Conservation (phyloP, 2,329 filamentous ascomycete genomes). For the Akanthomyces muscarius region DNA sequence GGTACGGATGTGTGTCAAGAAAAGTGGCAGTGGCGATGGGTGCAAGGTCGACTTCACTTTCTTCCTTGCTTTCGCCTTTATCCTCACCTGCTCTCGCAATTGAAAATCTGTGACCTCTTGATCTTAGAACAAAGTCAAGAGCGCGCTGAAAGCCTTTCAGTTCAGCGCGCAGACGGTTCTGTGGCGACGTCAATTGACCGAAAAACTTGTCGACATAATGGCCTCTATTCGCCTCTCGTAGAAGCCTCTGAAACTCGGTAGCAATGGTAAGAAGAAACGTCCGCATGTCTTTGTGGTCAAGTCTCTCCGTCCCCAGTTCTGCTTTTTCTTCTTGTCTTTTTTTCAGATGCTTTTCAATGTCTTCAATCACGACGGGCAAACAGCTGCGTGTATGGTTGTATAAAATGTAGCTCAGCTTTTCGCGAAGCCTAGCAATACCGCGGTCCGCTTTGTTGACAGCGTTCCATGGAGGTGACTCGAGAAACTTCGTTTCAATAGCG, state of each 20-base stretch:
- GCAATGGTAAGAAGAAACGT: constrained; percentile 34
- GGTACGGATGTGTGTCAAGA: background rate
- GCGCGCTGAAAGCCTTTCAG: constrained; percentile 30
- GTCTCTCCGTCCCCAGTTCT: background rate
- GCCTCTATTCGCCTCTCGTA: constrained; percentile 27
- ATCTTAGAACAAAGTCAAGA: constrained; percentile 22
- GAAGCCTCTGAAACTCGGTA: constrained; percentile 31
- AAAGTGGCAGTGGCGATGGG: background rate
- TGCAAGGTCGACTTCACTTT: background rate
- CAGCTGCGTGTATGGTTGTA: constrained; percentile 28
- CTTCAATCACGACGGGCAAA: constrained; percentile 23
- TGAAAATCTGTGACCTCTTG: background rate
- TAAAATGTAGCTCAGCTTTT: constrained; percentile 24
- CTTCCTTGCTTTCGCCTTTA: too few relatives aligned
- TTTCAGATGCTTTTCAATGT: background rate
- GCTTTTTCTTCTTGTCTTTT: background rate
- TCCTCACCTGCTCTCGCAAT: background rate
- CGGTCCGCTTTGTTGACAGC: constrained; percentile 25
- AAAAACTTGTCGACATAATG: constrained; percentile 26
- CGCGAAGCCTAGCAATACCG: constrained; percentile 32
- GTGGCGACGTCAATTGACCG: background rate
- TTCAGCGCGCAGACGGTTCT: constrained; percentile 25
- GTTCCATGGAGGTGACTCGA: constrained; percentile 22
- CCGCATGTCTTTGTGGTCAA: constrained; percentile 26
- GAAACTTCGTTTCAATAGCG: background rate